phyloP scores from a whole-genome alignment of 805 yeast species.

The Kuraishia borneana region DNA sequence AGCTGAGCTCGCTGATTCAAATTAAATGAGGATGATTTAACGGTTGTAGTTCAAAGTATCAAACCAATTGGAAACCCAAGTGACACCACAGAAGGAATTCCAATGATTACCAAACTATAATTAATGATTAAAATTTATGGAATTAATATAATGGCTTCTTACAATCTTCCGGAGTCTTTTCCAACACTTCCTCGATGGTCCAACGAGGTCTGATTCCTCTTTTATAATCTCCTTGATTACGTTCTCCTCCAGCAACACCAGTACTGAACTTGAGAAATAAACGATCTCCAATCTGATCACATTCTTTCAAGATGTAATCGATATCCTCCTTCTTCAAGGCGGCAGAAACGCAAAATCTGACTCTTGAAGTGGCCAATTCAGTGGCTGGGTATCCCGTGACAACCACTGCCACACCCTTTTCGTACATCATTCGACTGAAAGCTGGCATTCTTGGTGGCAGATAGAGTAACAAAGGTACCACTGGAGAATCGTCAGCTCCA shows the following conservation, averaged over 20 bases:
- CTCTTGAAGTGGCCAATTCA: constrained; percentile 80
- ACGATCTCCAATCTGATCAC: constrained; percentile 70
- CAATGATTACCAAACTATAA: no score
- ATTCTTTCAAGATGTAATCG: constrained; percentile 62
- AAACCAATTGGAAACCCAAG: no score
- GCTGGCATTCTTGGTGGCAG: constrained; percentile 95
- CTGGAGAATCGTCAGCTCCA: constrained; percentile 96
- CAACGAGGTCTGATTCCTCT: constrained; percentile 57
- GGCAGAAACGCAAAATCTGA: constrained; percentile 85
- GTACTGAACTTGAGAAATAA: constrained; percentile 67
- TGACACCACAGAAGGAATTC: no score
- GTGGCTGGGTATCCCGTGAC: constrained; percentile 98
- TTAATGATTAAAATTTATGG: no score
- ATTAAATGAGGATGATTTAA: no score
- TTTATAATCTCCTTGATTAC: constrained; percentile 40
- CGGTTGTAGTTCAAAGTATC: no score
- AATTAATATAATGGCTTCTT: constrained; percentile 8
- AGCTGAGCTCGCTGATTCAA: no score
- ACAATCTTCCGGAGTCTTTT: constrained; percentile 59
- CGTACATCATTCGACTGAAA: constrained; percentile 70
- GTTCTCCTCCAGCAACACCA: constrained; percentile 58
- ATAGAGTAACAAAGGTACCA: constrained; percentile 77
- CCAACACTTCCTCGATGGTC: constrained; percentile 69
- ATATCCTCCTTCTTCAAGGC: constrained; percentile 91
- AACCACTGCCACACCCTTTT: constrained; percentile 81